Base-by-base conservation (phyloP, 1,284 basidiomycete genomes). In the Flammula alnicola region DNA sequence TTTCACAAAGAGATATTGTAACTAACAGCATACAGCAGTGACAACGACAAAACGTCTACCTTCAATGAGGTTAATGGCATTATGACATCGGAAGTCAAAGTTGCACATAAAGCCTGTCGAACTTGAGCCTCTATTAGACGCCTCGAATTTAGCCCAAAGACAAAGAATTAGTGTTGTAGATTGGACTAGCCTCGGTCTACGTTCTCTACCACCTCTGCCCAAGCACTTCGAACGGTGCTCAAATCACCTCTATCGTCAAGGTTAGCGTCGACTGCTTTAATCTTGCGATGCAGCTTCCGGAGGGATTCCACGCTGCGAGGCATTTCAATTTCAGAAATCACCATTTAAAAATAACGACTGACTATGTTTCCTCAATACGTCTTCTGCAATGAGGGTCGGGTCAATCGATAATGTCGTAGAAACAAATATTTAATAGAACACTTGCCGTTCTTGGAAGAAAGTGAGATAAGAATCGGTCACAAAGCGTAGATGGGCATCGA, bases 371-470 rank as follows among this genome's bases (percentile, higher is more conserved):
- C 66, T 95, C 93, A 52, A 94, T 87, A 40, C 80, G 81, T 64
- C 84, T 86, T 63, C 92, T 94, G 64, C 36, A 38, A 30, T 49
- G n/a, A n/a, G n/a, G n/a, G n/a, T 41, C 14, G 46, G 25, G 29
- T 47, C 11, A 49, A 47, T 48, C 48, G 20, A 49, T 51, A 43
- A 54, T 52, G 25, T 16, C 37, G 5, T 44, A 43, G 44, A 16
- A 25, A 30, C 40, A n/a, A 27, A 26, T 22, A 41, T 39, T 41
- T 26, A 51, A 39, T 55, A 43, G 20, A 25, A 51, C 67, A 55
- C 82, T 60, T 61, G 90, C 91, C 92, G 78, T 74, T 95, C 93
- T 66, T 83, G 80, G 70, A 94, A 94, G 75, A 94, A 94, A 55
- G 63, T 74, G 56, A 94, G 78, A 66, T 92, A 92, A 7, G 86